These are phyloP conservation scores for Termitomyces sp. DNA, from an alignment of 768 basidiomycete species.

Conservation along the genomic window DNA sequence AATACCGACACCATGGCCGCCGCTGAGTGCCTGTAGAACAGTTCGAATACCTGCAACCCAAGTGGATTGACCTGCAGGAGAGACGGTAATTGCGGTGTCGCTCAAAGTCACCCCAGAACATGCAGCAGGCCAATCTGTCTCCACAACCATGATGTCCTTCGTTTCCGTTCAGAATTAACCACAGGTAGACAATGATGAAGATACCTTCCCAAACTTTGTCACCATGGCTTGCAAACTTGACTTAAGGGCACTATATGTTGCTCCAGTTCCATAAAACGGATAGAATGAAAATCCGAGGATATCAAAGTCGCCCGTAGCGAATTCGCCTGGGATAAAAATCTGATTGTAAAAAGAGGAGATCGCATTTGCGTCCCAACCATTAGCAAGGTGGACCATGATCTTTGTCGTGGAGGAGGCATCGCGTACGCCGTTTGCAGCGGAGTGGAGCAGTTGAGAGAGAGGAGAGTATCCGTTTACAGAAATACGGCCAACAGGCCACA, in stretches of 20 bases:
- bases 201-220: conserved; percentile 44
- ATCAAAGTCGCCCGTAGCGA: conserved; percentile 46
- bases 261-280: conserved; percentile 55
- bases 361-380: conserved; percentile 49
- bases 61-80: conserved; percentile 43
- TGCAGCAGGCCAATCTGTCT: conserved; percentile 57
- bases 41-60: conserved; percentile 49
- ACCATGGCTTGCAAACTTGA: conserved; percentile 46
- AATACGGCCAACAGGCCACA: conserved; percentile 56
- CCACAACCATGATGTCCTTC: conserved; percentile 52
- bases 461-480: conserved; percentile 46
- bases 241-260: conserved; percentile 45
- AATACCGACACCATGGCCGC: conserved; percentile 42
- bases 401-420: conserved; percentile 40
- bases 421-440: conserved; percentile 50
- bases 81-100: conserved; percentile 40
- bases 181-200: not conserved
- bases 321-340: conserved; percentile 48
- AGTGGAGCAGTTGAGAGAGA: conserved; percentile 55
- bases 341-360: conserved; percentile 44
- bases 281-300: conserved; percentile 63
- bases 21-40: conserved; percentile 39
- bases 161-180: not conserved
- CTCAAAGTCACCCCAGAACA: conserved; percentile 43
- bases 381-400: conserved; percentile 56